Conservation (phyloP, 306 rosid species). For the Lathyrus oleraceus region DNA sequence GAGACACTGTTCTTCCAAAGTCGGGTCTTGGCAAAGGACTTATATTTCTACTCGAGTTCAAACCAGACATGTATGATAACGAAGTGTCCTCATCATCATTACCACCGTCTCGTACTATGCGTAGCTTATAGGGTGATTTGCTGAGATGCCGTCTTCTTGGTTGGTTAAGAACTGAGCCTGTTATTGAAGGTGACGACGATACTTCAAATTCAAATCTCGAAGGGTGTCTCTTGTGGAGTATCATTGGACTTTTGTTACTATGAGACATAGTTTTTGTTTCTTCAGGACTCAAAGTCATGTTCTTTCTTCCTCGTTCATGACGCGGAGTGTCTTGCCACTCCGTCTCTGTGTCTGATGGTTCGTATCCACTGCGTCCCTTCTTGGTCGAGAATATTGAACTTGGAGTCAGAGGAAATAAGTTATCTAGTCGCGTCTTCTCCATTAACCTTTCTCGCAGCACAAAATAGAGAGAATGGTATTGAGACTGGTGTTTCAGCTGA, state of each 20-base stretch:
- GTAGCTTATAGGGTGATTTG: slow-evolving; percentile 65
- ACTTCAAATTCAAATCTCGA: slow-evolving; percentile 46
- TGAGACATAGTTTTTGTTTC: slow-evolving; percentile 27
- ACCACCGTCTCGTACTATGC: slow-evolving; percentile 31
- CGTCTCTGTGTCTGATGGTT: slow-evolving; percentile 88
- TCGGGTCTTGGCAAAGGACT: slow-evolving; percentile 61
- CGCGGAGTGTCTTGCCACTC: slow-evolving; percentile 66
- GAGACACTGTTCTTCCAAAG: slow-evolving; percentile 49
- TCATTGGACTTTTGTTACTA: slow-evolving; percentile 44
- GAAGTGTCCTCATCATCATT: slow-evolving; percentile 8
- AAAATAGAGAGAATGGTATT: neutral
- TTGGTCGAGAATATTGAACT: slow-evolving; percentile 40
- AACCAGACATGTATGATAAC: slow-evolving; percentile 29
- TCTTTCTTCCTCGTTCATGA: slow-evolving; percentile 41
- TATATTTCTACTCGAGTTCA: slow-evolving; percentile 41
- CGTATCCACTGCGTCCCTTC: slow-evolving; percentile 78
- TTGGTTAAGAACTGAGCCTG: slow-evolving; percentile 30
- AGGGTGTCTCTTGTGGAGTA: slow-evolving; percentile 46
- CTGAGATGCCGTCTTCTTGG: slow-evolving; percentile 50
- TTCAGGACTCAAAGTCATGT: slow-evolving; percentile 30
- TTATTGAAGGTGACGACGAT: slow-evolving; percentile 23
- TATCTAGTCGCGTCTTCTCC: slow-evolving; percentile 40
- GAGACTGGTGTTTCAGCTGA: slow-evolving; percentile 14
- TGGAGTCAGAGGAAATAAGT: slow-evolving; percentile 33
- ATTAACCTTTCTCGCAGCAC: slow-evolving; percentile 16